These are phyloP conservation scores for Cochlearia excelsa DNA, from an alignment of 345 rosid genomes.

Conservation along the genomic window DNA sequence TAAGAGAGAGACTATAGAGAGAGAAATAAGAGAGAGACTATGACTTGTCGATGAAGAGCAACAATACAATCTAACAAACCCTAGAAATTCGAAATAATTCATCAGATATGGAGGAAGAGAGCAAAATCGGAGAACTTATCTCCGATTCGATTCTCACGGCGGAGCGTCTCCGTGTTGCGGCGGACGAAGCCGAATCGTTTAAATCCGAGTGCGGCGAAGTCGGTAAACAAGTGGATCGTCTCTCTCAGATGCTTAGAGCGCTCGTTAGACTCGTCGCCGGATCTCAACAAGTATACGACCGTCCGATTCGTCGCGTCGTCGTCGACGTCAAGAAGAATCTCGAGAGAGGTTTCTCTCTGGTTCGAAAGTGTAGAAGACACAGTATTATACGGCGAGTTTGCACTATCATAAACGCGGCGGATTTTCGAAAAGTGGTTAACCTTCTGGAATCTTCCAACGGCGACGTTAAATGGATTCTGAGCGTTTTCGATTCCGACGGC, in stretches of 20 bases:
- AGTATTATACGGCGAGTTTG: conserved; percentile 60
- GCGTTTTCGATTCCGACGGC: conserved; percentile 50
- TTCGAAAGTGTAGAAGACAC: conserved; percentile 72
- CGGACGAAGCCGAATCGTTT: conserved; percentile 58
- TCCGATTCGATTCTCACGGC: conserved; percentile 47
- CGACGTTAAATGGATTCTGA: conserved; percentile 76
- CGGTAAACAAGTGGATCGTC: conserved; percentile 56
- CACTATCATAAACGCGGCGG: conserved; percentile 60
- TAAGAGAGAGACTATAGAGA: no score
- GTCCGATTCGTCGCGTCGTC: conserved; percentile 67
- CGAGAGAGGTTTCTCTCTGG: conserved; percentile 52
- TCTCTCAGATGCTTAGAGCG: conserved; percentile 59
- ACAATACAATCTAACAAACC: no score
- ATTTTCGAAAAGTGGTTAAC: conserved; percentile 58
- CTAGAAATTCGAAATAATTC: neutral
- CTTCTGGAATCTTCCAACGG: conserved; percentile 78
- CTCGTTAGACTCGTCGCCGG: conserved; percentile 48
- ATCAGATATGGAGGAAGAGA: conserved; percentile 47
- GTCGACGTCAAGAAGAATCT: conserved; percentile 60
- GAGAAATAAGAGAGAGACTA: no score
- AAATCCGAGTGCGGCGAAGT: conserved; percentile 55
- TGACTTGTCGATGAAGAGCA: no score
- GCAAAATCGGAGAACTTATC: conserved; percentile 57
- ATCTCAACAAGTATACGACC: conserved; percentile 66
- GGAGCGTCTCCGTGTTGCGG: conserved; percentile 60